Base-by-base conservation (phyloP, 1,284 basidiomycete genomes). In the Amylostereum chailletii region DNA sequence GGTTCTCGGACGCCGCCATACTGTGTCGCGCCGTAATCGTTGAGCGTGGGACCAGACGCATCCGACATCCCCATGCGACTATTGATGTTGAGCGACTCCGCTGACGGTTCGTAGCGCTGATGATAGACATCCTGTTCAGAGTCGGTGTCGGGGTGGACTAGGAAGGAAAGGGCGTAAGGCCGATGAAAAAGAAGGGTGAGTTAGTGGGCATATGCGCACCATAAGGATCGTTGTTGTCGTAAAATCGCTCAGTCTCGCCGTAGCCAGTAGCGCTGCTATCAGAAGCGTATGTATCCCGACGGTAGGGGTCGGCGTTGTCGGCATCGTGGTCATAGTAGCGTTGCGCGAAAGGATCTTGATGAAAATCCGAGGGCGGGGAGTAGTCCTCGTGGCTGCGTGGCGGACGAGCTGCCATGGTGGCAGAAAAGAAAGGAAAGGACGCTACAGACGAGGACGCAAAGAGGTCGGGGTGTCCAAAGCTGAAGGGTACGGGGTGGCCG, bases 41-140 rank as follows among this genome's bases (percentile, higher is more conserved):
- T 65, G 55, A 79, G 79, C 0, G 81, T 79, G 0, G 83, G 81
- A 19, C 77, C 77, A 34, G 79, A 78, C 5, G 78, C 75, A 42
- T 86, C 83, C 1, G 80, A 77, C 34, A 76, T 68, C n/a, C 72
- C 76, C 62, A 77, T 68, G 38, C 79, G 75, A 19, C 19, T 19
- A 10, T 74, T 74, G 6, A 75, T 75, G 3, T 74, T 77, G 38
- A 89, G 62, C 2, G 84, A 87, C 60, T 89, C 87, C 52, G 81
- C 74, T 1, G 86, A 89, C 3, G 82, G 85, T 0, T 75, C 69
- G 59, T 83, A 80, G 44, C 79, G 78, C 55, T 79, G 78, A 4
- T 71, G 77, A 60, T 88, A 86, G 48, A 81, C 74, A 62, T 88
- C 86, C 43, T 76, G 74, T 55, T 89, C 86, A 11, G 85, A 87